Evolutionary conservation across 805 yeast species (phyloP).

Genomic region (Hanseniaspora meyeri): DNA sequence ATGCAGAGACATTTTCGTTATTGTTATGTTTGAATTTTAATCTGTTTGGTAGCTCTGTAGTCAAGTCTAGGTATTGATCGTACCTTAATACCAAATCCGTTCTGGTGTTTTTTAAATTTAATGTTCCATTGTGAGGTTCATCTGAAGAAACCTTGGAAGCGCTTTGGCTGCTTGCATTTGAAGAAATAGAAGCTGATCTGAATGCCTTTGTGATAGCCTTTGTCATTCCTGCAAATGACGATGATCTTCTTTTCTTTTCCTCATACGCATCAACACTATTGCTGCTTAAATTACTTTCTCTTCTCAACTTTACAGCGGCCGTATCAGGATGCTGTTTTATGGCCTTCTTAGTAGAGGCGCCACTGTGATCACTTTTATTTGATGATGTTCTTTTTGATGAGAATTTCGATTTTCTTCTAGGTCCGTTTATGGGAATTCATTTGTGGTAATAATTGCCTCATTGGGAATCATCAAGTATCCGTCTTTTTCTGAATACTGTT

Average conservation of each 20-base stretch:
- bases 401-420: conserved; percentile 34
- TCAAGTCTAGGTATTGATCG: conserved; percentile 2
- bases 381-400: conserved; percentile 48
- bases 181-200: conserved; percentile 11
- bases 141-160: neutral
- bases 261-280: conserved; percentile 73
- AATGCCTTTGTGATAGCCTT: conserved; percentile 12
- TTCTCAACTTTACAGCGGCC: conserved; percentile 38
- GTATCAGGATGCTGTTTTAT: neutral
- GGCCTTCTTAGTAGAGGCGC: neutral
- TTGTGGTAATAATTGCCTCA: conserved; percentile 16
- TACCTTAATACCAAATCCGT: neutral
- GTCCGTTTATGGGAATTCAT: conserved; percentile 18
- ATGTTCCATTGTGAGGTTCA: neutral
- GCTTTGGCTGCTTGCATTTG: neutral
- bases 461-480: conserved; percentile 1
- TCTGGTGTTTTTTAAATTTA: neutral
- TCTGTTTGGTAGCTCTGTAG: neutral
- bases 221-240: conserved; percentile 11
- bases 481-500: neutral
- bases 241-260: conserved; percentile 22
- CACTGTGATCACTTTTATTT: conserved; percentile 30
- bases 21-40: neutral
- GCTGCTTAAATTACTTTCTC: conserved; percentile 81
- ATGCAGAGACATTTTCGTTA: neutral